phyloP scores from a whole-genome alignment of 225 moss, liverwort and hornwort genomes.

The Antitrichia curtipendula region DNA sequence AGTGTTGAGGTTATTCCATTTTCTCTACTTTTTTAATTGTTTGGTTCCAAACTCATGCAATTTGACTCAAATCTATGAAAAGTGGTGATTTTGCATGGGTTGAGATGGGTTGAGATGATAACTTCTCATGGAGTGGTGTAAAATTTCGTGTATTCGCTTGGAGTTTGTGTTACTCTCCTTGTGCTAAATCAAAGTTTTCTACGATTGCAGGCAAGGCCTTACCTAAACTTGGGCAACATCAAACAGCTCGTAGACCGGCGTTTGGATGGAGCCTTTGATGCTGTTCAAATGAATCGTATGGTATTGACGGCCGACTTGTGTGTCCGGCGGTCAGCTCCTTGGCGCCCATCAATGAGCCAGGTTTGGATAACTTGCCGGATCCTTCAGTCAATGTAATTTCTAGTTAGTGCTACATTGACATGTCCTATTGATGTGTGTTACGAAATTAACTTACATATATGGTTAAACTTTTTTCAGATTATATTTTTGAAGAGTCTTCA shows the following conservation, averaged over 20 bases:
- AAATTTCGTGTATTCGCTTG: neutral
- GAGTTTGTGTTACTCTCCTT: neutral
- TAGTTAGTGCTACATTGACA: neutral
- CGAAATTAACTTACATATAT: neutral
- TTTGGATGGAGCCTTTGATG: constrained; percentile 29
- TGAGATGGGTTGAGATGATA: neutral
- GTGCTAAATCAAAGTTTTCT: neutral
- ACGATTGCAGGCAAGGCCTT: constrained; percentile 33
- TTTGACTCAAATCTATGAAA: no score
- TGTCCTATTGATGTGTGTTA: neutral
- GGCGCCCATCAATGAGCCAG: constrained; percentile 57
- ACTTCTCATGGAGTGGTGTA: neutral
- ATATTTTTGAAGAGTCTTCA: neutral
- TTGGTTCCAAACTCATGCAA: no score
- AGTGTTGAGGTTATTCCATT: neutral
- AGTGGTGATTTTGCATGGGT: neutral
- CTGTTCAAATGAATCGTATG: constrained; percentile 37
- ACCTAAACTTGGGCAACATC: constrained; percentile 16
- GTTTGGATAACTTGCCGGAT: neutral
- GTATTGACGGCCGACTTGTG: constrained; percentile 37
- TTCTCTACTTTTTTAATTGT: neutral
- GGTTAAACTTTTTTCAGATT: neutral
- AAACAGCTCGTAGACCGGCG: constrained; percentile 35
- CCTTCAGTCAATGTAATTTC: neutral
- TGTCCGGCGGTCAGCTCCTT: constrained; percentile 41